These are phyloP conservation scores for Alternaria panax DNA, from an alignment of 2,329 filamentous ascomycete species.

Conservation along the genomic window DNA sequence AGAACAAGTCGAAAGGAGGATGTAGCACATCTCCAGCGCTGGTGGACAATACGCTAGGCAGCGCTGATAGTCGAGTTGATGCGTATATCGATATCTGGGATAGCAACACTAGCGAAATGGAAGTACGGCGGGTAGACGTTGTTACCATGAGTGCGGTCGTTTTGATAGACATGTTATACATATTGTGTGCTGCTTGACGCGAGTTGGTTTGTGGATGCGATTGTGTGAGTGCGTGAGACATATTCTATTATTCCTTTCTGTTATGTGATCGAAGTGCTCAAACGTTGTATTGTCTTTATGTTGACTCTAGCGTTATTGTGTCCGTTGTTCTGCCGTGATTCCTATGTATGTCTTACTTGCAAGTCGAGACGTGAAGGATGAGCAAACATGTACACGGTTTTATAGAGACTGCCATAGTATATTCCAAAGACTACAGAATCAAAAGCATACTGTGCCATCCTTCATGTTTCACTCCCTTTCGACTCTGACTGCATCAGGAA, in stretches of 20 bases:
- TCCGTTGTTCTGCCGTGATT: background rate
- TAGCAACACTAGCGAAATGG: background rate
- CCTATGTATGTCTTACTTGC: background rate
- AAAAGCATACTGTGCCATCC: background rate
- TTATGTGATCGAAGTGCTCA: background rate
- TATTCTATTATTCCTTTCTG: background rate
- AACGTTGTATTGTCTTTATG: background rate
- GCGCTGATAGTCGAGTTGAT: background rate
- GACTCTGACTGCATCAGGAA: background rate
- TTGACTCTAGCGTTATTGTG: background rate
- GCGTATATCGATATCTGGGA: background rate
- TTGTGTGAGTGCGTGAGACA: background rate
- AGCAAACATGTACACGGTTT: background rate
- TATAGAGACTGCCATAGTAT: background rate
- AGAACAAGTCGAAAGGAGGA: constrained; percentile 29
- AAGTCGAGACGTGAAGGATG: background rate
- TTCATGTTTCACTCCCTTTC: background rate
- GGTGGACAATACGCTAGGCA: background rate
- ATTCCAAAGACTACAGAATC: background rate
- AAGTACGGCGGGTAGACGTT: background rate
- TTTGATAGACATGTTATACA: background rate
- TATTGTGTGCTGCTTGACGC: background rate
- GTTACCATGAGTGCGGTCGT: background rate
- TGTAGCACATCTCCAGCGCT: constrained; percentile 34
- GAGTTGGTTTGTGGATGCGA: background rate